A percentile compares a stretch with the other conserved stretches of the same genome.
Conservation (phyloP, 495 filamentous ascomycete genomes). For the Xanthoparmelia taractica region DNA sequence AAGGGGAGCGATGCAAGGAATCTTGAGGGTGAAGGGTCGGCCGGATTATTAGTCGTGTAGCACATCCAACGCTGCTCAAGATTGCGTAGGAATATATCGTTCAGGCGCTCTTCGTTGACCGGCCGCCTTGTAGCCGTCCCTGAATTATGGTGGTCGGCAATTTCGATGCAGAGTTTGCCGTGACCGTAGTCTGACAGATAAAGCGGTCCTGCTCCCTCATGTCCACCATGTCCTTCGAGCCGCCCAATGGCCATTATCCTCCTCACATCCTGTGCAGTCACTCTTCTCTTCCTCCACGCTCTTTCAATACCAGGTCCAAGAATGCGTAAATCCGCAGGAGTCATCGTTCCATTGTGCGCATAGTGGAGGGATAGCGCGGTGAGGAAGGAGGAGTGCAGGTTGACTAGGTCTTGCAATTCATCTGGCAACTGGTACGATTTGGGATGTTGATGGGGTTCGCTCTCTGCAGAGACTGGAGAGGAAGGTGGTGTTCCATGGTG, state of each 20-base stretch:
- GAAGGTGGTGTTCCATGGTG: constrained; percentile 17
- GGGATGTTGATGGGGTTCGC: background rate
- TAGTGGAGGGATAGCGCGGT: constrained; percentile 51
- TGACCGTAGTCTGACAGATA: constrained; percentile 53
- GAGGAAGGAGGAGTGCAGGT: constrained; percentile 27
- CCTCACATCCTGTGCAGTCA: constrained; percentile 52
- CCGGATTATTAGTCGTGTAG: constrained; percentile 17
- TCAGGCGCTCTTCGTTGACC: constrained; percentile 49
- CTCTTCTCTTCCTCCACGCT: constrained; percentile 53
- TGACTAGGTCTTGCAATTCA: constrained; percentile 25
- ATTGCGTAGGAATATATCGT: constrained; percentile 44
- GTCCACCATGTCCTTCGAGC: constrained; percentile 20
- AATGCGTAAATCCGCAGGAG: constrained; percentile 50
- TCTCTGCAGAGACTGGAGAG: constrained; percentile 10
- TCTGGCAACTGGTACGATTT: constrained; percentile 13
- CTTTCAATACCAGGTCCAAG: constrained; percentile 48
- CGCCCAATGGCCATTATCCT: constrained; percentile 47
- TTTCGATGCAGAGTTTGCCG: constrained; percentile 43
- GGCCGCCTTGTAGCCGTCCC: constrained; percentile 41
- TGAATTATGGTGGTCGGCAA: constrained; percentile 28
- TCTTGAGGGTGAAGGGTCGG: constrained; percentile 23
- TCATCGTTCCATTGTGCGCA: constrained; percentile 55
- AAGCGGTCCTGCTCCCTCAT: constrained; percentile 27
- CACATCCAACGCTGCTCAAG: constrained; percentile 42
- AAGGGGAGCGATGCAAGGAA: constrained; percentile 51